A percentile compares a stretch with the other conserved stretches of the same genome.
Evolutionary conservation across 257 asterid genomes (phyloP).

Genomic region (Fraxinus pennsylvanica): DNA sequence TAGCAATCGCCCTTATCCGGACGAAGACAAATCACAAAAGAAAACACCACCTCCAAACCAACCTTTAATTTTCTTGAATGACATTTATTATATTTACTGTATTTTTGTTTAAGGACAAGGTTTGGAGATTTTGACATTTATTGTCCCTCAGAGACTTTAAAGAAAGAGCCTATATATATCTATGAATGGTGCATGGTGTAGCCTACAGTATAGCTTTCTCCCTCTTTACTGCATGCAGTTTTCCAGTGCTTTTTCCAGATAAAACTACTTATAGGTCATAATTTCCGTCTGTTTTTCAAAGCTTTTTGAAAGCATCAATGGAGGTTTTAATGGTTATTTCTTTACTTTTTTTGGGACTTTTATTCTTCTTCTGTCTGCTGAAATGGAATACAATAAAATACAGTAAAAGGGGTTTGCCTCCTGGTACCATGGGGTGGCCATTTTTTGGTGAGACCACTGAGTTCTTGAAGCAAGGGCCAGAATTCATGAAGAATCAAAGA

Average conservation of each 20-base stretch:
- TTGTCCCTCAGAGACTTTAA: conserved; percentile 36
- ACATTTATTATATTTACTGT: conserved; percentile 8
- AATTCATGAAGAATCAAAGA: conserved; percentile 58
- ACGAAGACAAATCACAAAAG: background rate
- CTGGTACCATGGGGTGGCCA: conserved; percentile 89
- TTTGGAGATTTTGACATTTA: conserved; percentile 39
- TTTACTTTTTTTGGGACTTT: conserved; percentile 19
- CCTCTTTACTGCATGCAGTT: conserved; percentile 23
- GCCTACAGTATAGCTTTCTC: conserved; percentile 20
- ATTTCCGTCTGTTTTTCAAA: background rate
- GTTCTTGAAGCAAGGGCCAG: conserved; percentile 64
- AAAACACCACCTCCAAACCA: background rate
- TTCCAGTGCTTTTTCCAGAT: background rate
- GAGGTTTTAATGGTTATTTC: conserved; percentile 37
- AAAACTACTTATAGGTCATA: background rate
- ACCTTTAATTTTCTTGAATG: background rate
- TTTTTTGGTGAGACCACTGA: conserved; percentile 66
- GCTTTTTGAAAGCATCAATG: conserved; percentile 42
- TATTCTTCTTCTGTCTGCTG: conserved; percentile 31
- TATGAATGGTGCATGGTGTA: conserved; percentile 33
- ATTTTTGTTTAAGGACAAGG: conserved; percentile 35
- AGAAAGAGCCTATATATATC: conserved; percentile 39
- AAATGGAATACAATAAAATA: conserved; percentile 59
- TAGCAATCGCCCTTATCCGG: background rate
- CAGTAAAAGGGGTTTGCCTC: conserved; percentile 59